Conservation (phyloP, 441 rosid genomes). For the Populus hybrid region DNA sequence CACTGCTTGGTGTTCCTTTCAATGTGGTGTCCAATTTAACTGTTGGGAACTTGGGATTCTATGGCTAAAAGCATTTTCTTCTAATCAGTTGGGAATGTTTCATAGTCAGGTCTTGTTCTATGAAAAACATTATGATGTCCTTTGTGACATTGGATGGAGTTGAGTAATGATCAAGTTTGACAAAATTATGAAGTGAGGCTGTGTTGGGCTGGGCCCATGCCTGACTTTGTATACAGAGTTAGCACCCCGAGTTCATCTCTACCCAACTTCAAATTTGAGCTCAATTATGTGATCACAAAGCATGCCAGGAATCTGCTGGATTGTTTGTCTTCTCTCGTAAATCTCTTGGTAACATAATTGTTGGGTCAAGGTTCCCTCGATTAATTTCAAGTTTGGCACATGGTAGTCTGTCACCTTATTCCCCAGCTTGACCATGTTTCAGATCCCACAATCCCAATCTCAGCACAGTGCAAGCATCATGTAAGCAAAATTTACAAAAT, state of each 20-base stretch:
- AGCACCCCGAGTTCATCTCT: neutral
- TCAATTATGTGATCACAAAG: neutral
- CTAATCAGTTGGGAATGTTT: neutral
- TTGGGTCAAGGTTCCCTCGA: too few relatives aligned
- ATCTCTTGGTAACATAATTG: neutral
- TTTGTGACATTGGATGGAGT: neutral
- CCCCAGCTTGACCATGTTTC: too few relatives aligned
- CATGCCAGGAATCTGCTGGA: neutral
- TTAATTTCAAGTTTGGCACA: neutral
- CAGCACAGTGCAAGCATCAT: neutral
- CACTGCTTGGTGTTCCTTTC: neutral
- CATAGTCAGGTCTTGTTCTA: neutral
- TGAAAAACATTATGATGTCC: neutral
- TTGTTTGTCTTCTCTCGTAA: neutral
- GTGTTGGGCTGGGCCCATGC: neutral
- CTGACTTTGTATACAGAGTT: neutral
- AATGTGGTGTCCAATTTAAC: neutral
- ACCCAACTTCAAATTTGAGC: neutral
- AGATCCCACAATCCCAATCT: neutral
- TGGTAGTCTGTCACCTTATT: neutral
- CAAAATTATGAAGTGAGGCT: neutral
- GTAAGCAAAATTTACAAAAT: neutral
- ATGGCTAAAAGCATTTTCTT: neutral
- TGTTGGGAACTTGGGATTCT: neutral
- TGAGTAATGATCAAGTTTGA: neutral